Percentiles rank a stretch among this genome's conserved stretches.
Conservation (phyloP, 2,329 filamentous ascomycete genomes). For the Fusarium anguioides region DNA sequence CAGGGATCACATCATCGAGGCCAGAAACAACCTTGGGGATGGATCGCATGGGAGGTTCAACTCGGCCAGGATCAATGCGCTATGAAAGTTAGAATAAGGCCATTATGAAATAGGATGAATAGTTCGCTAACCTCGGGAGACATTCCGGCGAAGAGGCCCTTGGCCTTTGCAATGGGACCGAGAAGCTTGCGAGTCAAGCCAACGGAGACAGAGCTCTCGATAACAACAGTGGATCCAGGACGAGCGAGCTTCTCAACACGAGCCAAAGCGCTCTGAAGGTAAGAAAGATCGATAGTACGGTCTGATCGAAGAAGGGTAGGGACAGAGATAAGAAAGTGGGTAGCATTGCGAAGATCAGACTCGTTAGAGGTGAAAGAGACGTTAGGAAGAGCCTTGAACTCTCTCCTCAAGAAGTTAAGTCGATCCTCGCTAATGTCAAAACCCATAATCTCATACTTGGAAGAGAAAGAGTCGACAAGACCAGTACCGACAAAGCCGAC, state of each 20-base stretch:
- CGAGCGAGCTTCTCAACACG: slow-evolving; percentile 55
- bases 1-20: slow-evolving; percentile 57
- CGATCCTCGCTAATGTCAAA: slow-evolving; percentile 58
- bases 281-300: slow-evolving; percentile 59
- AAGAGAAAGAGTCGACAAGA: slow-evolving; percentile 57
- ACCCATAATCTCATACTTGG: slow-evolving; percentile 54
- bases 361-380: slow-evolving; percentile 51
- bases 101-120: fast-evolving
- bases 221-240: slow-evolving; percentile 59
- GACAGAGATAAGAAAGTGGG: slow-evolving; percentile 64
- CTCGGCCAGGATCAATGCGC: slow-evolving; percentile 63
- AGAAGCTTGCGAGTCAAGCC: slow-evolving; percentile 65
- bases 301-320: slow-evolving; percentile 61
- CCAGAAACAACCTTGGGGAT: slow-evolving; percentile 67
- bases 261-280: slow-evolving; percentile 55
- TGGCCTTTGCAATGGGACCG: slow-evolving; percentile 54
- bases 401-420: slow-evolving; percentile 48
- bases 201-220: slow-evolving; percentile 64
- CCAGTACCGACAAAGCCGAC: slow-evolving; percentile 64
- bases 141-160: slow-evolving; percentile 60
- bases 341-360: slow-evolving; percentile 54
- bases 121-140: slow-evolving; percentile 52
- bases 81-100: slow-evolving; percentile 34
- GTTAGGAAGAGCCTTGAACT: slow-evolving; percentile 36
- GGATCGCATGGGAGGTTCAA: slow-evolving; percentile 51